Percentiles rank a stretch among this genome's conserved stretches.
Evolutionary conservation across 768 basidiomycete genomes (phyloP).

Genomic region (Tephrocybe rancida): DNA sequence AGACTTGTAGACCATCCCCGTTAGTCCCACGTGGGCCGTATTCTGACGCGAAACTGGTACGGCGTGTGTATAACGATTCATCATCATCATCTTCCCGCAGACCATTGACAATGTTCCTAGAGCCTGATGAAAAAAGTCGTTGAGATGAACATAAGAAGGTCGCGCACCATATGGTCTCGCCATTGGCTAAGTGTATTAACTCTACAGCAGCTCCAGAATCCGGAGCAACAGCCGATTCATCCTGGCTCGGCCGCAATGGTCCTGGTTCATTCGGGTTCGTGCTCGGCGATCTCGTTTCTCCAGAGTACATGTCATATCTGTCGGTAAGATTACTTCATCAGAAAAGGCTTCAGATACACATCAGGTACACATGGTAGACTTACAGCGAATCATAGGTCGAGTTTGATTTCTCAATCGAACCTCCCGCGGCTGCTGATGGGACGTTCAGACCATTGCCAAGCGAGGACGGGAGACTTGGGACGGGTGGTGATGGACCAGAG

Average conservation of each 20-base stretch:
- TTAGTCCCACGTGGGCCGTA: constrained; percentile 56
- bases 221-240: constrained; percentile 30
- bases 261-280: constrained; percentile 37
- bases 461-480: constrained; percentile 63
- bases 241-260: constrained; percentile 27
- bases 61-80: constrained; percentile 66
- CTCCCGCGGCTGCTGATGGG: constrained; percentile 38
- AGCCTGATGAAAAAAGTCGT: constrained; percentile 13
- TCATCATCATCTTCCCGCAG: constrained; percentile 78
- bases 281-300: constrained; percentile 49
- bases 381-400: constrained; percentile 81
- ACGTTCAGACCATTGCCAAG: constrained; percentile 41
- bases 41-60: constrained; percentile 76
- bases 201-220: constrained; percentile 69
- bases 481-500: constrained; percentile 70
- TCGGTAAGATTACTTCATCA: constrained; percentile 21
- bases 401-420: constrained; percentile 61
- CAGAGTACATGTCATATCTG: constrained; percentile 82
- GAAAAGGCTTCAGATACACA: constrained; percentile 16
- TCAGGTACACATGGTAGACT: constrained; percentile 32
- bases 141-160: constrained; percentile 9
- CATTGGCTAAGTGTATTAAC: constrained; percentile 83
- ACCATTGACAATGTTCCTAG: constrained; percentile 83
- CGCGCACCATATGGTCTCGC: constrained; percentile 82
- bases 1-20: constrained; percentile 67